Evolutionary conservation across 768 basidiomycete species (phyloP).

Genomic region (Boletus rubropictus): DNA sequence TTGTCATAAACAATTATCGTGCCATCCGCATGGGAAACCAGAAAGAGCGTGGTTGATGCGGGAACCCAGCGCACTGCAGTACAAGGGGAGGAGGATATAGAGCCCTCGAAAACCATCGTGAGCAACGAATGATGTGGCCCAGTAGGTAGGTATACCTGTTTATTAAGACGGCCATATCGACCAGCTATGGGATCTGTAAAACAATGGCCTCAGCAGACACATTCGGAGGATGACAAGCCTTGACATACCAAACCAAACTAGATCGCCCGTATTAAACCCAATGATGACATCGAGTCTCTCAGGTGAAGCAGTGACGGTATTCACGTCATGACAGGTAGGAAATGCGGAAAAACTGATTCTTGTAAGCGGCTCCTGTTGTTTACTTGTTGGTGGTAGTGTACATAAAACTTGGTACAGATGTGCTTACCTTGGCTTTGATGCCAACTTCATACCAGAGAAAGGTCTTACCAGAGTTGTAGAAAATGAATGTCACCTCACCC

Average conservation of each 20-base stretch:
- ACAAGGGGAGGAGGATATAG: conserved; percentile 73
- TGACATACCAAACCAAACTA: conserved; percentile 86
- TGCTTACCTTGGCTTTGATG: conserved; percentile 71
- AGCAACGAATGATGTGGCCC: conserved; percentile 5
- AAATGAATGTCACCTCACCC: conserved; percentile 81
- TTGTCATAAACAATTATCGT: conserved; percentile 87
- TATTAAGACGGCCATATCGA: conserved; percentile 83
- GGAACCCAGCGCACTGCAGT: conserved; percentile 92
- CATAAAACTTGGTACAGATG: background rate
- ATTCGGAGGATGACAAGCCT: background rate
- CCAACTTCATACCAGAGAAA: conserved; percentile 85
- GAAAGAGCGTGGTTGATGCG: conserved; percentile 69
- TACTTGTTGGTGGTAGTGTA: conserved; percentile 7
- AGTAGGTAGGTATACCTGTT: conserved; percentile 47
- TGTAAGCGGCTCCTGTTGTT: conserved; percentile 74
- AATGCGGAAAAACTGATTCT: conserved; percentile 80
- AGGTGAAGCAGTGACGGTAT: conserved; percentile 66
- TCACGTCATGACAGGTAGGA: conserved; percentile 90
- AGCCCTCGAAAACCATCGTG: conserved; percentile 43
- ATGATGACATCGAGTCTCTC: conserved; percentile 84
- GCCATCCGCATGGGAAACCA: conserved; percentile 85
- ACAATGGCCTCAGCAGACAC: conserved; percentile 2
- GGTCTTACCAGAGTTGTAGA: conserved; percentile 82
- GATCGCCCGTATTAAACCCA: conserved; percentile 91
- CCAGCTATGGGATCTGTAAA: conserved; percentile 67